Evolutionary conservation across 371 early-diverging fungal genomes (phyloP), one percentile per base, ranked within the genome.

Genomic region (Mucor racemosus): DNA sequence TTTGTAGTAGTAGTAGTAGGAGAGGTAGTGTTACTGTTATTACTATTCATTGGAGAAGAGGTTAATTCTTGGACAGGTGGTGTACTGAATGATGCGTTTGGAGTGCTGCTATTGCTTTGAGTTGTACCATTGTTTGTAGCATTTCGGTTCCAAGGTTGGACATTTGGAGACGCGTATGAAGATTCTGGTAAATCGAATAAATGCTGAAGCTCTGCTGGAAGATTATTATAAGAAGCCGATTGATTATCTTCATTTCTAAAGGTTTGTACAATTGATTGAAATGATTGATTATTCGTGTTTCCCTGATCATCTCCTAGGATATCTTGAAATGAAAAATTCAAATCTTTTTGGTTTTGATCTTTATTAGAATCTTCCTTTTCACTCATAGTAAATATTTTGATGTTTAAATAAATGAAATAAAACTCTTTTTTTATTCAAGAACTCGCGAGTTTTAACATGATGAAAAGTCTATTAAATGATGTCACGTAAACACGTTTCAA

Each of bases 121-220:
- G 46, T 38, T 11, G 56, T 54, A n/a, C 41, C 40, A 31, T 42
- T 17, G 19, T 26, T 14, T 26, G 26, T 41, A 19, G 39, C 57
- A 19, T 42, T 44, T 19, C 19, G 48, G 11, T 53, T 62, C 62
- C 62, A 62, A 9, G 48, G 8, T 7, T 66, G 67, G 10, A 44
- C 14, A 19, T 41, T 42, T 14, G 68, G 40, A 63, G 57, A 61
- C 36, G 46, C 42, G 44, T 42, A 42, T 33, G 56, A 42, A 19
- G 57, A 19, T n/a, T 44, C 44, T 41, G 64, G 44, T 26, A 64
- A 36, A 39, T 68, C 66, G 42, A 75, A 75, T 21, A 78, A 41
- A 31, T 75, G 75, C 7, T 78, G 78, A 3, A 78, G 59, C 69
- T 75, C 78, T 17, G 72, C 69, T 58, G 78, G 78, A 7, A 78